A percentile compares a stretch with the other conserved stretches of the same genome.
Evolutionary conservation across 805 yeast species (phyloP).

Genomic region (Wickerhamiella bombiphila): DNA sequence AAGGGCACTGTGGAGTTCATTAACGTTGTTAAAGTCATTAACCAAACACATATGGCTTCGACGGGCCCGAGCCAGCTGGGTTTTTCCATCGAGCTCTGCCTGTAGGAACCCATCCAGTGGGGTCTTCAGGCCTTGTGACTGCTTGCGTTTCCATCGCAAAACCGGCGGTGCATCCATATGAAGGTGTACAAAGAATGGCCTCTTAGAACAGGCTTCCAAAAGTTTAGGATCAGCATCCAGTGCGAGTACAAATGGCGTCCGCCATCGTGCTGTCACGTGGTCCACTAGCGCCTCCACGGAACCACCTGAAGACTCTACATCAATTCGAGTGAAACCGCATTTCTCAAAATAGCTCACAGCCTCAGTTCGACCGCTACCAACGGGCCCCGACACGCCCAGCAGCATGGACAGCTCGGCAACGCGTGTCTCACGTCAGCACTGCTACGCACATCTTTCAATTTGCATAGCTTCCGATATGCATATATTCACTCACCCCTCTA

Average conservation of each 20-base stretch:
- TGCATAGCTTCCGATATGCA: too few species aligned
- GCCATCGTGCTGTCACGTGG: constrained; percentile 55
- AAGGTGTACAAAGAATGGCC: constrained; percentile 77
- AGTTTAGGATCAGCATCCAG: constrained; percentile 24
- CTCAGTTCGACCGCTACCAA: constrained; percentile 51
- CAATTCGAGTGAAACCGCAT: constrained; percentile 50
- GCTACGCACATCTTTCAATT: too few species aligned
- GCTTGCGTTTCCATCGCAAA: constrained; percentile 27
- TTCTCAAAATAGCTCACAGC: constrained; percentile 41
- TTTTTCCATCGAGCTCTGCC: constrained; percentile 22
- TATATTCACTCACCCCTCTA: too few species aligned
- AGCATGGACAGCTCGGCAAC: constrained; percentile 33
- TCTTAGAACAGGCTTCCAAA: constrained; percentile 36
- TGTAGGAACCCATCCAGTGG: constrained; percentile 23
- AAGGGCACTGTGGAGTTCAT: constrained; percentile 28
- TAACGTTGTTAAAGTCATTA: constrained; percentile 31
- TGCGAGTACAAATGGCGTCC: constrained; percentile 41
- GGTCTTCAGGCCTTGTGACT: constrained; percentile 19
- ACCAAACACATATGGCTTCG: constrained; percentile 44
- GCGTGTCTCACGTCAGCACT: too few species aligned
- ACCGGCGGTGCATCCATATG: constrained; percentile 59
- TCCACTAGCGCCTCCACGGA: too few species aligned
- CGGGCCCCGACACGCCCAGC: constrained; percentile 59
- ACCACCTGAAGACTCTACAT: too few species aligned
- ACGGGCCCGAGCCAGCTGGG: constrained; percentile 28